Evolutionary conservation across 2,329 filamentous ascomycete genomes (phyloP).

Genomic region (Neocucurbitaria cava): DNA sequence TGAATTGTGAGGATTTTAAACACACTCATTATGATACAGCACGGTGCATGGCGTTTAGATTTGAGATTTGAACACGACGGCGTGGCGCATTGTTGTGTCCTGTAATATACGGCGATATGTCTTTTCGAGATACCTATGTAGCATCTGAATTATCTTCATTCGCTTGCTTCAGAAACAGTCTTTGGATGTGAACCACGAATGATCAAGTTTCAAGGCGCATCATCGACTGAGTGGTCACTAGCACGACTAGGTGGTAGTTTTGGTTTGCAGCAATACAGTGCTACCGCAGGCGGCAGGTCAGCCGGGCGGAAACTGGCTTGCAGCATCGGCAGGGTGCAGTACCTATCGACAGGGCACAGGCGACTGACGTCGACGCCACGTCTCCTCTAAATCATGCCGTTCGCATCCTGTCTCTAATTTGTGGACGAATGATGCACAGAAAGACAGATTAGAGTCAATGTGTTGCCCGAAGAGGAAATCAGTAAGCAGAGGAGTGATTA

Average conservation of each 20-base stretch:
- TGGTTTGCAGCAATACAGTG: neutral
- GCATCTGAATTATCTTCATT: conserved; percentile 5
- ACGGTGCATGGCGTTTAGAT: conserved; percentile 7
- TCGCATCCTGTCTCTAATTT: neutral
- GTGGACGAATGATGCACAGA: neutral
- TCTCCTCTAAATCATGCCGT: neutral
- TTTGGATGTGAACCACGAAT: neutral
- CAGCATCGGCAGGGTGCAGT: conserved; percentile 1
- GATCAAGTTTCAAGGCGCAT: neutral
- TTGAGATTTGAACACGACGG: neutral
- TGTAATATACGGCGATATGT: conserved; percentile 13
- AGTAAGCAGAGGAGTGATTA: too few species aligned
- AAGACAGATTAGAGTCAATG: neutral
- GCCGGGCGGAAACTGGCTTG: conserved; percentile 12
- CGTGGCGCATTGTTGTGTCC: conserved; percentile 2
- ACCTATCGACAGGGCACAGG: neutral
- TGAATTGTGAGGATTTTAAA: conserved; percentile 5
- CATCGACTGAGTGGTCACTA: too few species aligned
- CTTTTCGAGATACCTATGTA: conserved; percentile 21
- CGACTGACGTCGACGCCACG: conserved; percentile 3
- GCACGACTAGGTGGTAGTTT: too few species aligned
- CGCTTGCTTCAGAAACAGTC: neutral
- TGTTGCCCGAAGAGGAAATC: neutral
- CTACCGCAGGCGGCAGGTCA: conserved; percentile 12
- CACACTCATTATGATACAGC: conserved; percentile 12